These are phyloP conservation scores for Alternaria metachromatica DNA, from an alignment of 2,329 filamentous ascomycete species.

Conservation along the genomic window DNA sequence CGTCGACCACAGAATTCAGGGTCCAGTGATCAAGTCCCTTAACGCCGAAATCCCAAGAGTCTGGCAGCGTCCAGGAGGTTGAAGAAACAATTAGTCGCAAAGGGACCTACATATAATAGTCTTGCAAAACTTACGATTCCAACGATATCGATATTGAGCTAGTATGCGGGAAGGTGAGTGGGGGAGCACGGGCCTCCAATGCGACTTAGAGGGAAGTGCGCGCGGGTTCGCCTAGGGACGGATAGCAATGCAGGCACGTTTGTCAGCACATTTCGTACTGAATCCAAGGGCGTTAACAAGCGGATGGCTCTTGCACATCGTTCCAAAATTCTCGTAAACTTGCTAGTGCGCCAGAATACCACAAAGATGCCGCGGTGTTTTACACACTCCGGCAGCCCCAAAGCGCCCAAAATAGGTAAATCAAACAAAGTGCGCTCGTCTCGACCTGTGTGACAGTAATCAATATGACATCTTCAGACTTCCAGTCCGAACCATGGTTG, in stretches of 20 bases:
- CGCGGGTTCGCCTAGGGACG: not conserved
- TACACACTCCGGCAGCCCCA: conserved; percentile 5
- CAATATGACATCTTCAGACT: not conserved
- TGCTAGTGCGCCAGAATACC: conserved; percentile 1
- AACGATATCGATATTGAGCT: not conserved
- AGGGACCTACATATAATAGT: not conserved
- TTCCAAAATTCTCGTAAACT: not conserved
- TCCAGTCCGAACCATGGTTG: not conserved
- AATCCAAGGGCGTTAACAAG: not conserved
- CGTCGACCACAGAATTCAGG: not conserved
- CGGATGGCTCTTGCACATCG: not conserved
- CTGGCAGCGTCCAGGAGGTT: not conserved
- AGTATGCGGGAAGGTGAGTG: not conserved
- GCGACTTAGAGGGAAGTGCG: not conserved
- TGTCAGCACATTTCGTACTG: not conserved
- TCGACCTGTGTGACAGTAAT: not conserved
- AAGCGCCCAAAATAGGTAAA: conserved; percentile 9
- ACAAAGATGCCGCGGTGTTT: not conserved
- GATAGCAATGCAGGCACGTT: not conserved
- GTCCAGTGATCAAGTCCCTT: not conserved
- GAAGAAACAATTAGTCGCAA: not conserved
- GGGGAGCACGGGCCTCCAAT: not conserved
- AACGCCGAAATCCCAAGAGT: not conserved
- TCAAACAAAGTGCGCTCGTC: not conserved
- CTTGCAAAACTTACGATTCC: not conserved